phyloP scores from a whole-genome alignment of 345 rosid species.

The Pistacia integerrima region DNA sequence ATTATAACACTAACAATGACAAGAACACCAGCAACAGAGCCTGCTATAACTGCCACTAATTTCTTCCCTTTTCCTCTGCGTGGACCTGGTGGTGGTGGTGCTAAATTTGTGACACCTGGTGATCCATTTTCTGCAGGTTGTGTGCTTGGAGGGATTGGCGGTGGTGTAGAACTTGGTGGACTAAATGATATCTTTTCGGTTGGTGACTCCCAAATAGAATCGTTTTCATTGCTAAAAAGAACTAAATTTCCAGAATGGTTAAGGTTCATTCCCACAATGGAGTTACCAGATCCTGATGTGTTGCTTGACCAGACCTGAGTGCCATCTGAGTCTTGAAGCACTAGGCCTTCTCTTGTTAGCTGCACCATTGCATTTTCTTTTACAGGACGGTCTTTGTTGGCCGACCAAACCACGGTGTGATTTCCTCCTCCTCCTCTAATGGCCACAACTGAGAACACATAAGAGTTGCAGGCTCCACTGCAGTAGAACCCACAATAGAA shows the following conservation, averaged over 20 bases:
- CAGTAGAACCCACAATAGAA: slow-evolving; percentile 19
- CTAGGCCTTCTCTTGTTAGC: not conserved
- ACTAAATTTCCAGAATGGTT: slow-evolving; percentile 3
- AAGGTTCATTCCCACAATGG: slow-evolving; percentile 14
- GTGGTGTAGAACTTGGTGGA: not conserved
- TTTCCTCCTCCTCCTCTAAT: not conserved
- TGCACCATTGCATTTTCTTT: slow-evolving; percentile 8
- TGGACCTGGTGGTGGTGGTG: not conserved
- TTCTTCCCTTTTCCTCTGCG: not conserved
- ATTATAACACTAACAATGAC: not conserved
- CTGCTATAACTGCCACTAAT: not conserved
- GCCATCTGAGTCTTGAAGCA: slow-evolving; percentile 19
- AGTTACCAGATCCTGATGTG: not conserved
- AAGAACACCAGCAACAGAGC: slow-evolving; percentile 1
- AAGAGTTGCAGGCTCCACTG: slow-evolving; percentile 14
- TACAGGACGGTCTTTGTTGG: slow-evolving; percentile 12
- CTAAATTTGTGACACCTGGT: not conserved
- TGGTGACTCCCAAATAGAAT: slow-evolving; percentile 2
- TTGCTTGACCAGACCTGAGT: slow-evolving; percentile 13
- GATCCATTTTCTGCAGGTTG: not conserved
- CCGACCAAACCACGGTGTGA: slow-evolving; percentile 5
- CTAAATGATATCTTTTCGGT: not conserved
- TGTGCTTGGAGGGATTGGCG: not conserved
- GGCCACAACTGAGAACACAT: slow-evolving; percentile 2
- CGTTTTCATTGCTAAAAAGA: slow-evolving; percentile 10